phyloP scores from a whole-genome alignment of 139 green algal species.

The Haematococcus lacustris region DNA sequence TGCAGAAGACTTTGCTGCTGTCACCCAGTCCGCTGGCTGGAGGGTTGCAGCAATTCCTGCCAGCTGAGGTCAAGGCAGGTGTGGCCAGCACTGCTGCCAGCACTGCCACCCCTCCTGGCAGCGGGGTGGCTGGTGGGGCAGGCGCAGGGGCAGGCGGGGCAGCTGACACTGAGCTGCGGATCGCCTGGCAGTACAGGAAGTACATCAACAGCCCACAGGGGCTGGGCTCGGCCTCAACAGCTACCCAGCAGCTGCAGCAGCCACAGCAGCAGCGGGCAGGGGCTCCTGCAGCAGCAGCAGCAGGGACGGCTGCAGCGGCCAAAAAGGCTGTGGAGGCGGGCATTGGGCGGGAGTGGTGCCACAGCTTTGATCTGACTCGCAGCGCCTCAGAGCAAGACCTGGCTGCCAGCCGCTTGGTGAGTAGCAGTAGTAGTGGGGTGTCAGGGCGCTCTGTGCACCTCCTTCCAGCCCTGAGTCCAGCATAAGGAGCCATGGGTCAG shows the following conservation, averaged over 20 bases:
- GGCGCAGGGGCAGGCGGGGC: conserved; percentile 6
- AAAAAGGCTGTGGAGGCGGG: conserved; percentile 24
- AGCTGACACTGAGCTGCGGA: conserved; percentile 51
- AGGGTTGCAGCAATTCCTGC: conserved; percentile 30
- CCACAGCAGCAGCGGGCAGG: neutral
- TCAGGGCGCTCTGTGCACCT: no score
- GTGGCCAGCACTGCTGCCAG: no score
- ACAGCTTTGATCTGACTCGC: conserved; percentile 57
- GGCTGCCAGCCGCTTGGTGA: no score
- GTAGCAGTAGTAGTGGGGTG: no score
- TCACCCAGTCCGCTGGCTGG: conserved; percentile 3
- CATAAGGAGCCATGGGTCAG: no score
- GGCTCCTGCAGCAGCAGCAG: neutral
- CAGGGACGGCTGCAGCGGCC: neutral
- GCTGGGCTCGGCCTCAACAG: neutral
- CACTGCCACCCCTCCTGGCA: no score
- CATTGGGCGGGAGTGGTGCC: conserved; percentile 57
- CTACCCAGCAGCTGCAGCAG: neutral
- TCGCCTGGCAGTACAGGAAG: conserved; percentile 82
- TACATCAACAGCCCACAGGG: conserved; percentile 57
- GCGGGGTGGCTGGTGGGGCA: no score
- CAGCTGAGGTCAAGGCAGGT: conserved; percentile 14
- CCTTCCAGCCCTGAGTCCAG: no score
- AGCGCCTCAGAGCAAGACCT: no score
- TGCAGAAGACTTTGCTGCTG: conserved; percentile 25